Base-by-base conservation (phyloP, 768 basidiomycete species). In the Flagelloscypha sp. region DNA sequence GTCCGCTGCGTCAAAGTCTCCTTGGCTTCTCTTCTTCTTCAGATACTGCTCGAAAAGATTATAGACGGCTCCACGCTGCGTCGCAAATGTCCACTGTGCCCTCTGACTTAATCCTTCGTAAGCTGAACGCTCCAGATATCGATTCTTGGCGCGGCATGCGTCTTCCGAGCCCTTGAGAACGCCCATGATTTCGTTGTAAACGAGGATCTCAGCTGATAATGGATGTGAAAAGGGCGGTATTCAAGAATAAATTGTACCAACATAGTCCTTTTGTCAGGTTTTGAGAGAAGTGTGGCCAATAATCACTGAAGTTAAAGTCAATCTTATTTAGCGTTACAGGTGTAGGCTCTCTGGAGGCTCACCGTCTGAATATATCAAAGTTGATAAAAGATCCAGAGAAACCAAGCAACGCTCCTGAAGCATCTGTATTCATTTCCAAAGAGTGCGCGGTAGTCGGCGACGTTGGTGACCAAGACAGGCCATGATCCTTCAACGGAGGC, bases 161-260 rank as follows among this genome's bases (percentile, higher is more conserved):
- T 57, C 55, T 48, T 83, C 79, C 0, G 81, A 80, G 12, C 83
- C 82, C 46, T 74, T 69, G 42, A 85, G 76, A 5, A 79, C 70
- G 21, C 80, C n/a, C n/a, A n/a, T n/a, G n/a, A n/a, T n/a, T n/a
- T n/a, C n/a, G n/a, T n/a, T n/a, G n/a, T n/a, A n/a, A n/a, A n/a
- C n/a, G n/a, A n/a, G n/a, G n/a, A n/a, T n/a, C n/a, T n/a, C n/a
- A n/a, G n/a, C n/a, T n/a, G n/a, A n/a, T n/a, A n/a, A n/a, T n/a
- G n/a, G n/a, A n/a, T n/a, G n/a, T n/a, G n/a, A n/a, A n/a, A n/a
- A n/a, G n/a, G n/a, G n/a, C n/a, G n/a, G n/a, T n/a, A n/a, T n/a
- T n/a, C n/a, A n/a, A n/a, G n/a, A n/a, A n/a, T n/a, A n/a, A n/a
- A n/a, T n/a, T n/a, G 3, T 9, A 35, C 55, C 32, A 27, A 79